phyloP scores from a whole-genome alignment of 257 asterid genomes.

The Parsonsia alboflavescens region DNA sequence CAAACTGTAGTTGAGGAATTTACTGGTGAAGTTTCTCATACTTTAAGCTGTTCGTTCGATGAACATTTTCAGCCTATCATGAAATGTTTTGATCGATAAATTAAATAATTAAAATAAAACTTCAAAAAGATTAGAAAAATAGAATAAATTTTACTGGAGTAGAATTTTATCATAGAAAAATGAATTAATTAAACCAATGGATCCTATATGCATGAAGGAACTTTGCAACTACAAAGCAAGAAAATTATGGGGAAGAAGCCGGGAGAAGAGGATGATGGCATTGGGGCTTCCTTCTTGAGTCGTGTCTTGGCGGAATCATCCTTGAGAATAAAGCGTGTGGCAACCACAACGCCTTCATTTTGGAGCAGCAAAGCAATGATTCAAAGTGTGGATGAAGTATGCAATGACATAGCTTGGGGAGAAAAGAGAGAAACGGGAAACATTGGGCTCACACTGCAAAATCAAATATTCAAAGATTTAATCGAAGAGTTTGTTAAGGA shows the following conservation, averaged over 20 bases:
- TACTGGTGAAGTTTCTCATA: too few species aligned
- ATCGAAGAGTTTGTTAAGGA: constrained; percentile 63
- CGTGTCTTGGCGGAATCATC: constrained; percentile 34
- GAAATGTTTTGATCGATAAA: too few species aligned
- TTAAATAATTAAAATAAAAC: too few species aligned
- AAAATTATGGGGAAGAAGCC: constrained; percentile 33
- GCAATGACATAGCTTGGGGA: constrained; percentile 67
- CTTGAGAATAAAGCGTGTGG: constrained; percentile 27
- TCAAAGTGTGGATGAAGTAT: constrained; percentile 69
- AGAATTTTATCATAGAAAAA: not conserved
- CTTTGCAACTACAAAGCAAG: constrained; percentile 21
- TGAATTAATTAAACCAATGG: not conserved
- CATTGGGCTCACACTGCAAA: constrained; percentile 61
- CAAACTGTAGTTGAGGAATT: too few species aligned
- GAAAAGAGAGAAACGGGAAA: constrained; percentile 59
- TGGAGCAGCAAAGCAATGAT: constrained; percentile 61
- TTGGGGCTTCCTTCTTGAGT: constrained; percentile 16
- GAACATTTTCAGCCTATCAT: too few species aligned
- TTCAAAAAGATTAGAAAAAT: too few species aligned
- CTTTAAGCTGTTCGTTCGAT: too few species aligned
- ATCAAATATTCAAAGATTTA: constrained; percentile 57
- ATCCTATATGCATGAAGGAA: constrained; percentile 10
- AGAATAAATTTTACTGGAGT: too few species aligned
- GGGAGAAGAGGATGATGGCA: constrained; percentile 39
- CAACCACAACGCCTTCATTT: constrained; percentile 22